Evolutionary conservation across 495 filamentous ascomycete species (phyloP).

Genomic region (Rostrohypoxylon terebratum): DNA sequence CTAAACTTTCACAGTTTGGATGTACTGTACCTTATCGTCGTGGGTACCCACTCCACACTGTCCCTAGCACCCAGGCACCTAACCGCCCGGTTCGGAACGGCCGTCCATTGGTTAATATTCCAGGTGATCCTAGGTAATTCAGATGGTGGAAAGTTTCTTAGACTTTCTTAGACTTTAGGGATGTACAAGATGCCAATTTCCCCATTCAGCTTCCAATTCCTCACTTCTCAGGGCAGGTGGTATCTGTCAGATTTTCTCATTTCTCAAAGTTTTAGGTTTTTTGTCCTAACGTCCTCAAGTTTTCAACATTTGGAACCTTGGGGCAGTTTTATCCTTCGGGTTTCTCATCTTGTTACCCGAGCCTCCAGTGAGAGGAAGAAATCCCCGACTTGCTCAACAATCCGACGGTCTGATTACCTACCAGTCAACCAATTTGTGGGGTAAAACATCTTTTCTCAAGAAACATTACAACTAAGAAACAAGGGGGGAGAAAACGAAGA

Average conservation of each 20-base stretch:
- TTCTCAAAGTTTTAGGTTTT: background rate
- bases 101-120: slow-evolving; percentile 31
- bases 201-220: slow-evolving; percentile 42
- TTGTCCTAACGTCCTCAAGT: background rate
- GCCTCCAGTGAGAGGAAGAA: slow-evolving; percentile 11
- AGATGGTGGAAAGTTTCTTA: slow-evolving; percentile 30
- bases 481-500: background rate
- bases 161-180: slow-evolving; percentile 7
- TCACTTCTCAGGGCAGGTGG: slow-evolving; percentile 40
- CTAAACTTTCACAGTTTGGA: background rate
- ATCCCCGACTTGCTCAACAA: slow-evolving; percentile 3
- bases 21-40: slow-evolving; percentile 10
- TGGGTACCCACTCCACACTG: slow-evolving; percentile 16
- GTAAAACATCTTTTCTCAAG: background rate
- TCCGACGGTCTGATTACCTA: background rate
- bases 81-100: slow-evolving; percentile 41
- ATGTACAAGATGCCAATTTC: slow-evolving; percentile 36
- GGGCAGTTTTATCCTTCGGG: background rate
- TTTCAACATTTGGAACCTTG: background rate
- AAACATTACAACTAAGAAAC: background rate
- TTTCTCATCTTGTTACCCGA: slow-evolving; percentile 6
- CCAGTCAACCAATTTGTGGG: slow-evolving; percentile 24
- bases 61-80: slow-evolving; percentile 1
- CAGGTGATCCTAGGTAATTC: slow-evolving; percentile 5
- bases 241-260: slow-evolving; percentile 35